phyloP scores from a whole-genome alignment of 1,284 basidiomycete genomes.

The Ustilago shanxiensis region DNA sequence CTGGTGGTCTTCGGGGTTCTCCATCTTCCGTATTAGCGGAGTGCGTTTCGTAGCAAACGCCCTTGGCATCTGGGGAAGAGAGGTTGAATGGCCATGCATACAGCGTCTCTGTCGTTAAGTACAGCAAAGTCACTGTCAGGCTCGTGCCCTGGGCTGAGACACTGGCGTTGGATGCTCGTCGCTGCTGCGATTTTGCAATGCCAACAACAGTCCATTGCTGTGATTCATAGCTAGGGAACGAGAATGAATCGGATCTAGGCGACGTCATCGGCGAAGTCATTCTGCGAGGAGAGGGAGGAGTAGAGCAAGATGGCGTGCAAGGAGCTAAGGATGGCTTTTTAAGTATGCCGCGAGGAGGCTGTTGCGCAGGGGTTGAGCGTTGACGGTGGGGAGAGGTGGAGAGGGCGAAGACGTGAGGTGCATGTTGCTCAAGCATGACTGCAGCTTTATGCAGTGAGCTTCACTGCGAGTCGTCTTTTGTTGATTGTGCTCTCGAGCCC shows the following conservation, averaged over 20 bases:
- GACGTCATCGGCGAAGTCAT: constrained; percentile 15
- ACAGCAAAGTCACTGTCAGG: constrained; percentile 35
- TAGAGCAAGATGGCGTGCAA: constrained; percentile 1
- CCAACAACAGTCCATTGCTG: constrained; percentile 28
- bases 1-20: constrained; percentile 20
- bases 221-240: constrained; percentile 9
- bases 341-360: constrained; percentile 30
- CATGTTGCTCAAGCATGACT: constrained; percentile 26
- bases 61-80: constrained; percentile 28
- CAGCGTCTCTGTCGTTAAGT: constrained; percentile 32
- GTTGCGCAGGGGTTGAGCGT: constrained; percentile 5
- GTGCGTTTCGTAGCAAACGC: constrained; percentile 40
- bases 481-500: background rate
- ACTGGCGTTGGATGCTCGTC: background rate
- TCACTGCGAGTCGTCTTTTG: background rate
- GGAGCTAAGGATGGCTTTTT: constrained; percentile 25
- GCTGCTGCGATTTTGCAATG: constrained; percentile 26
- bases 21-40: constrained; percentile 7
- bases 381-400: constrained; percentile 18
- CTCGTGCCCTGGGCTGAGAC: background rate
- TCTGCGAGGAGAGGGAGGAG: constrained; percentile 5
- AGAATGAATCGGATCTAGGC: constrained; percentile 1
- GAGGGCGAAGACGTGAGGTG: constrained; percentile 18
- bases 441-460: constrained; percentile 1
- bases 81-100: constrained; percentile 48